Base-by-base conservation (phyloP, 2,329 filamentous ascomycete genomes). In the Epichloe sp. region DNA sequence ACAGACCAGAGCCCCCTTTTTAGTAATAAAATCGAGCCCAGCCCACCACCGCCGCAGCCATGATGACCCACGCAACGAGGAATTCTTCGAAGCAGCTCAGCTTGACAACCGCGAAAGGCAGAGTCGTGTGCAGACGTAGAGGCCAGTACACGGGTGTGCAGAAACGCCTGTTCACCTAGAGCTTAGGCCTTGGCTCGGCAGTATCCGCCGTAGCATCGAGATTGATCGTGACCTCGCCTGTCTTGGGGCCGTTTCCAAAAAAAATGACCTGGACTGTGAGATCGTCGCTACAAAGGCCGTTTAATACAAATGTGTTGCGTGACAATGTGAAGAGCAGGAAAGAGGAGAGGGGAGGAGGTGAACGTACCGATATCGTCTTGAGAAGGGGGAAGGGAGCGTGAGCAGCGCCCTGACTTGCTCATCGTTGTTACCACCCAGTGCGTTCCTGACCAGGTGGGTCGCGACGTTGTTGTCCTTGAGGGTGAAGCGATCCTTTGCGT, bases 211-310 rank as follows among this genome's bases (percentile, higher is more conserved):
- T 95, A 2, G 93, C 93, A 62, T 96, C 91, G 56, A 84, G 75
- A 68, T 97, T 98, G 52, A 95, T 67, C 5, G 84, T 79, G 5
- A 97, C 85, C 56, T 85, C 83, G 37, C 90, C 89, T 34, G 78
- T 85, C 64, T 83, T 83, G 49, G 83, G 73, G 37, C 84, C 80
- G 59, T 95, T 81, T 54, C 93, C 93, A 98, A 98, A 77, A 98
- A 98, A 98, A 63, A 98, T 95, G 54, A 98, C 93, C 67, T 98
- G 88, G 15, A 98, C 91, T 0, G 93, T 98, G 56, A 98, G 72
- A 65, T 98, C 93, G 64, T 98, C 93, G 58, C 88, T 91, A 43
- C 3, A 14, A 21, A 11, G 21, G 37, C 3, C 36, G 1, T 15
- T 45, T 37, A 49, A 42, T 36, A 23, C 6, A 21, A 10, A 35